Conservation (phyloP, 2,329 filamentous ascomycete species). For the Fusarium tupiense region DNA sequence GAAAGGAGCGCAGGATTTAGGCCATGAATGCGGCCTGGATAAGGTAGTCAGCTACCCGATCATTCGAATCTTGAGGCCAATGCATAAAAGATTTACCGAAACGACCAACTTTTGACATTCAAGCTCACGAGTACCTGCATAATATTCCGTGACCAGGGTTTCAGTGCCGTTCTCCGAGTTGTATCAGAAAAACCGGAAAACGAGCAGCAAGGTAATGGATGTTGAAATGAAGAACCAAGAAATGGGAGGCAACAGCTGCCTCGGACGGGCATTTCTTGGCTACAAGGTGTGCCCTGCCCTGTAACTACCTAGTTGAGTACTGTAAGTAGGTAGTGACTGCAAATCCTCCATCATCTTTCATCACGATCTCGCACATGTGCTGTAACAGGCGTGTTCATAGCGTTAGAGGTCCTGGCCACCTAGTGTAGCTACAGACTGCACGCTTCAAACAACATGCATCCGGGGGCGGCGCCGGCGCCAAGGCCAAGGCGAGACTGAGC, state of each 20-base stretch:
- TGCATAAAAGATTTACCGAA: neutral
- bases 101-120: neutral
- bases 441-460: neutral
- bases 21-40: neutral
- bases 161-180: neutral
- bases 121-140: constrained; percentile 29
- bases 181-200: constrained; percentile 17
- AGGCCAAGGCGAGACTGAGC: neutral
- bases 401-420: neutral
- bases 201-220: neutral
- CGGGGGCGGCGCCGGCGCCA: neutral
- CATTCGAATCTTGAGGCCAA: neutral
- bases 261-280: neutral
- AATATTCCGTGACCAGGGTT: constrained; percentile 14
- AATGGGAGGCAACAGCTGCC: constrained; percentile 2
- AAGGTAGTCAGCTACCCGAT: neutral
- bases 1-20: neutral
- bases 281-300: neutral
- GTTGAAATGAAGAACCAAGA: neutral
- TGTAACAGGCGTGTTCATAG: constrained; percentile 18
- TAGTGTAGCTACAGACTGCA: neutral
- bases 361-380: constrained; percentile 21
- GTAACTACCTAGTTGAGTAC: neutral
- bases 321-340: neutral
- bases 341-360: constrained; percentile 26